Percentiles rank a stretch among this genome's conserved stretches.
These are phyloP conservation scores for Globisporangium splendens DNA, from an alignment of 352 stramenopile species.

Conservation along the genomic window DNA sequence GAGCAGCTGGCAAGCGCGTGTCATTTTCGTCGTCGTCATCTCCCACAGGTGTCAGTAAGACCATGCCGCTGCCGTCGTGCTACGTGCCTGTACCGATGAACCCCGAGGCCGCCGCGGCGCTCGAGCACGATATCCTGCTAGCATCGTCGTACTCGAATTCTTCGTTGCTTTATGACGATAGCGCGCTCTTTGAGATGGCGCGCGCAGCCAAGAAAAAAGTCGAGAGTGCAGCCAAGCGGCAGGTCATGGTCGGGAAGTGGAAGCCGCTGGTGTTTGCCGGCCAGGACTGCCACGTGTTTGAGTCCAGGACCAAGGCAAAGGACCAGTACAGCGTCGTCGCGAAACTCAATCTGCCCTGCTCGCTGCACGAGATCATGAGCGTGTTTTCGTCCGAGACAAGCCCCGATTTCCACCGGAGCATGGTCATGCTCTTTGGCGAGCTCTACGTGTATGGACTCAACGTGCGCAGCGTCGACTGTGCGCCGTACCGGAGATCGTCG, in stretches of 20 bases:
- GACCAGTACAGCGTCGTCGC: constrained; percentile 59
- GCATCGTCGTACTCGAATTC: constrained; percentile 34
- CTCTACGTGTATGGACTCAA: constrained; percentile 59
- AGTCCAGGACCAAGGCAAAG: constrained; percentile 34
- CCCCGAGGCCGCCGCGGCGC: constrained; percentile 6
- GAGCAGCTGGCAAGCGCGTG: neutral
- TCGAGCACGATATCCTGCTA: constrained; percentile 28
- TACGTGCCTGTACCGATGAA: constrained; percentile 9
- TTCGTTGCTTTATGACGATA: constrained; percentile 23
- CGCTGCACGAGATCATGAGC: constrained; percentile 54
- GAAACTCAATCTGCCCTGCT: constrained; percentile 56
- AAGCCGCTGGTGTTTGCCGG: constrained; percentile 28
- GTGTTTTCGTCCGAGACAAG: constrained; percentile 31
- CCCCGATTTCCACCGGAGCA: constrained; percentile 55
- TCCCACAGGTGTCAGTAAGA: neutral
- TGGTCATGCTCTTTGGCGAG: constrained; percentile 60
- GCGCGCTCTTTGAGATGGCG: constrained; percentile 24
- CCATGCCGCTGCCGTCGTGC: constrained; percentile 3
- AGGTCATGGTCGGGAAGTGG: constrained; percentile 48
- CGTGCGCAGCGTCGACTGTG: constrained; percentile 35
- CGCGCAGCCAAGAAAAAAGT: constrained; percentile 40
- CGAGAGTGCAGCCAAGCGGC: constrained; percentile 36
- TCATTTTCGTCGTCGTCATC: constrained; percentile 8
- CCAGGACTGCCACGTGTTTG: constrained; percentile 46
- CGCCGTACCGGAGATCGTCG: constrained; percentile 1